Evolutionary conservation across 1,284 basidiomycete species (phyloP), one percentile per base, ranked within the genome.

Genomic region (Melampsora larici-populina): DNA sequence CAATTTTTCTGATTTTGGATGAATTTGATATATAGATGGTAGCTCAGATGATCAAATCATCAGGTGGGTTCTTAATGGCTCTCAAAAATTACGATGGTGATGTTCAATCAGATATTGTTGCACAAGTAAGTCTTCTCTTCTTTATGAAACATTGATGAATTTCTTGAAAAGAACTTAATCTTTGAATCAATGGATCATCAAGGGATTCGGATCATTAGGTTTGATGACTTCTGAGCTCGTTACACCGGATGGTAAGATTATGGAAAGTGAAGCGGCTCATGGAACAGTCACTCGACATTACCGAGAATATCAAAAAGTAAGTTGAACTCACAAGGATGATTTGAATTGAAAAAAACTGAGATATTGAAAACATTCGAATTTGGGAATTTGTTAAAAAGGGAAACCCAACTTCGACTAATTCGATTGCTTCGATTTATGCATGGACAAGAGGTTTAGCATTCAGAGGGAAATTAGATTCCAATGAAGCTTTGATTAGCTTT

Each of bases 211-310:
- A 17, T 68, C 65, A 40, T 69, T 76, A 71, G 94, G 95, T 46
- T 94, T 97, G 93, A 99, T 99, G 96, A 97, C 95, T 36, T 91
- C 89, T 62, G 96, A 98, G 85, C 89, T 98, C 72, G 90, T 99
- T 84, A 98, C 97, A 5, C 96, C 97, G 58, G 95, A 97, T 82
- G 96, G 97, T 55, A 87, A 90, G 83, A 88, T 92, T 77, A 90
- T 97, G 84, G 93, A 95, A 86, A 89, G 90, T 79, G 95, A 97
- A 86, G 94, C 94, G 72, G 94, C 94, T 21, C 82, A 83, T 80
- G 82, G 83, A 26, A 78, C 69, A 1, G 73, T 76, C 78, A 97
- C 95, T 8, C 90, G 96, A 49, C 96, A 98, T 86, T 99, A 94
- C 87, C 91, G 96, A 78, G 94, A 98, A 86, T 92, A 90, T 85